Conservation (phyloP, 2,329 filamentous ascomycete species). For the Teratosphaeria epicoccoides region DNA sequence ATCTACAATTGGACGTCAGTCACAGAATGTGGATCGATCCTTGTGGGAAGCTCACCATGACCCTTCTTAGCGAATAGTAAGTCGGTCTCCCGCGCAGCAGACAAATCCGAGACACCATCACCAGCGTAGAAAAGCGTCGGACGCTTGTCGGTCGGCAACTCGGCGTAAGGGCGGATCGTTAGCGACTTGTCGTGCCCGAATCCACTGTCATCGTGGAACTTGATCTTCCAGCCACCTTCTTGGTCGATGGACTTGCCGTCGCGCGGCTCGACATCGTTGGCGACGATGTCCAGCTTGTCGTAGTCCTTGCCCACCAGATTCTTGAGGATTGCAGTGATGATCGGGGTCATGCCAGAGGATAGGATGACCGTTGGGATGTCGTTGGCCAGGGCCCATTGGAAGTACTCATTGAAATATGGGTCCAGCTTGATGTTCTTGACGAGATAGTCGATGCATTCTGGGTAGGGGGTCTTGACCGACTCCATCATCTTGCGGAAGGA, state of each 20-base stretch:
- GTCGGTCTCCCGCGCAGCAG: conserved; percentile 84
- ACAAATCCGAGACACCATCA: conserved; percentile 86
- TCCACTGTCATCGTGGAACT: conserved; percentile 75
- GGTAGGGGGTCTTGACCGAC: conserved; percentile 67
- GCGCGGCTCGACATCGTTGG: conserved; percentile 63
- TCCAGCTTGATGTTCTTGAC: conserved; percentile 79
- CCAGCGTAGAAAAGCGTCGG: conserved; percentile 90
- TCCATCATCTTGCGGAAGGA: conserved; percentile 89
- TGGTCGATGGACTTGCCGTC: conserved; percentile 66
- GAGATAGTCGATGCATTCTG: conserved; percentile 69
- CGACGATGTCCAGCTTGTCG: conserved; percentile 75
- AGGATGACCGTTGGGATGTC: conserved; percentile 89
- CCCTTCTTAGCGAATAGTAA: conserved; percentile 88
- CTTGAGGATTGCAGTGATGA: conserved; percentile 74
- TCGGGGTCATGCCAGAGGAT: conserved; percentile 82
- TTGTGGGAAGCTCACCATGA: conserved; percentile 55
- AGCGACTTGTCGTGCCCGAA: conserved; percentile 97
- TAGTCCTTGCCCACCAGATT: conserved; percentile 71
- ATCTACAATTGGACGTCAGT: conserved; percentile 41
- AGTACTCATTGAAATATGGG: conserved; percentile 79
- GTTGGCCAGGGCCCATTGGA: conserved; percentile 66
- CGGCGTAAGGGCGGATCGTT: conserved; percentile 77
- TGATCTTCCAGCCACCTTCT: conserved; percentile 75
- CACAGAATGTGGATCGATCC: neutral
- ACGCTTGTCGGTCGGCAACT: conserved; percentile 54